Evolutionary conservation across 805 yeast genomes (phyloP).

Genomic region (Sugiyamaella floridensis): DNA sequence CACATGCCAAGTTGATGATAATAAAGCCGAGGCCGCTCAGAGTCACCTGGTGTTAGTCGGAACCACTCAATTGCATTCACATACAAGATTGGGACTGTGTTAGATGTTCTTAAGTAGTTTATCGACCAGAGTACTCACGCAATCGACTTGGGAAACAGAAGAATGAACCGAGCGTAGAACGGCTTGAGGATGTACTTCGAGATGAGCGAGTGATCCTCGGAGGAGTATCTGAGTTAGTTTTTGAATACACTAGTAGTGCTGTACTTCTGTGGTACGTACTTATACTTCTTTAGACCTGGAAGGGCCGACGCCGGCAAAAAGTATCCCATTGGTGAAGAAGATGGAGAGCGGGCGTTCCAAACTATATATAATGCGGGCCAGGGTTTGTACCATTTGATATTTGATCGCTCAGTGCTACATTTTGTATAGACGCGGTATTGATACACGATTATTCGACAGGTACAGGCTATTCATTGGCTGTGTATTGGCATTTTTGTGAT

Average conservation of each 20-base stretch:
- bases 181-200: conserved; percentile 72
- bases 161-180: conserved; percentile 71
- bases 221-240: conserved; percentile 25
- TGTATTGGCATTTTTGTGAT: too few relatives aligned
- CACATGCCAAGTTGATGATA: conserved; percentile 52
- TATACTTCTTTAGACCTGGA: conserved; percentile 48
- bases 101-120: background rate
- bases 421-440: too few relatives aligned
- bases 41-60: conserved; percentile 63
- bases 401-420: too few relatives aligned
- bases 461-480: too few relatives aligned
- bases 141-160: conserved; percentile 74
- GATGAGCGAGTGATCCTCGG: conserved; percentile 73
- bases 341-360: too few relatives aligned
- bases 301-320: conserved; percentile 51
- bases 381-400: too few relatives aligned
- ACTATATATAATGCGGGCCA: too few relatives aligned
- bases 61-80: background rate
- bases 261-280: conserved; percentile 27
- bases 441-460: too few relatives aligned
- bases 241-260: too few relatives aligned
- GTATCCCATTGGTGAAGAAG: conserved; percentile 45
- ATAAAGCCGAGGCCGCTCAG: conserved; percentile 71
- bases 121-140: conserved; percentile 39
- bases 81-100: conserved; percentile 13